phyloP scores from a whole-genome alignment of 306 rosid genomes.

The Boehmeria nivea region DNA sequence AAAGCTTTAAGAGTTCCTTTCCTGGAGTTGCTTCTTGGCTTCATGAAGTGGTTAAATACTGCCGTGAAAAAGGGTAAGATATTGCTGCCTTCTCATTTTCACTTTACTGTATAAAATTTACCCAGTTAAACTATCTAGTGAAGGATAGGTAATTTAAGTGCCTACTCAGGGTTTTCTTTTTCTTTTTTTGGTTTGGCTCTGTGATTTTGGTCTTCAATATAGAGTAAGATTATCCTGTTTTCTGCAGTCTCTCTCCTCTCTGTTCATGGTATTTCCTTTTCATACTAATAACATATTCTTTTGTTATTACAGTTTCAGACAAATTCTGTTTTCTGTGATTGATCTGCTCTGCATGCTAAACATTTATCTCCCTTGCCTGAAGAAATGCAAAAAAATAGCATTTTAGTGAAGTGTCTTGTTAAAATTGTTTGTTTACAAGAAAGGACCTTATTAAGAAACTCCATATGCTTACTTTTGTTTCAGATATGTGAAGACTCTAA shows the following conservation, averaged over 20 bases:
- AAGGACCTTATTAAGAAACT: background rate
- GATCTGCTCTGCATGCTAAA: too few species aligned
- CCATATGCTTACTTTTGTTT: conserved; percentile 21
- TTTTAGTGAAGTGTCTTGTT: background rate
- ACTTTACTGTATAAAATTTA: too few species aligned
- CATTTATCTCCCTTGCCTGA: too few species aligned
- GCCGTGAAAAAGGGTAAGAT: conserved; percentile 73
- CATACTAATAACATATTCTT: too few species aligned
- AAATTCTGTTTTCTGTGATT: too few species aligned
- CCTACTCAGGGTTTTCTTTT: background rate
- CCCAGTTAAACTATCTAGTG: conserved; percentile 8
- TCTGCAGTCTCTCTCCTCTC: too few species aligned
- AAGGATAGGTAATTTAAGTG: conserved; percentile 4
- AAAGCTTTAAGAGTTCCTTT: conserved; percentile 71
- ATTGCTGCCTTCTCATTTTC: background rate
- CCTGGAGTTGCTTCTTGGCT: conserved; percentile 98
- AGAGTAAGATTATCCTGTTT: too few species aligned
- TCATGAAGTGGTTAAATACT: conserved; percentile 59
- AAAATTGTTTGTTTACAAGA: background rate
- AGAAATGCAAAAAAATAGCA: too few species aligned
- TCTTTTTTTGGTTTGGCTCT: background rate
- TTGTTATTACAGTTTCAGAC: too few species aligned
- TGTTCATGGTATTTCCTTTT: too few species aligned
- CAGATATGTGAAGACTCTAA: conserved; percentile 76
- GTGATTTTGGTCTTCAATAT: too few species aligned